These are phyloP conservation scores for Verticillium longisporum DNA, from an alignment of 2,329 filamentous ascomycete genomes.

Conservation along the genomic window DNA sequence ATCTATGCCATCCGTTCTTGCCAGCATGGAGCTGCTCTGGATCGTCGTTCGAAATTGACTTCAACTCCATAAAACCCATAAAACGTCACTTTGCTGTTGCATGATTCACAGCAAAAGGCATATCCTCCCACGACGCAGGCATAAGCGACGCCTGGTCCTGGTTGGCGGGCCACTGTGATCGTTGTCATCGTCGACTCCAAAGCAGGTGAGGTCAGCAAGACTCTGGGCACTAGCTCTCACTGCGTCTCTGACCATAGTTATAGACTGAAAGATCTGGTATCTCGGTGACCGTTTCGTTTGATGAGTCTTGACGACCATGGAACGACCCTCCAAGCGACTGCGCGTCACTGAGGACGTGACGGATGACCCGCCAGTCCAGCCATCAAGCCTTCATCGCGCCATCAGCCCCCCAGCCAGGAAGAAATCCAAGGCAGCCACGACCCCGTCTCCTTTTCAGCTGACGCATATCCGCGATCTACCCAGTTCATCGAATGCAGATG, in stretches of 20 bases:
- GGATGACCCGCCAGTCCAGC: background rate
- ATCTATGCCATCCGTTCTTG: too few relatives aligned
- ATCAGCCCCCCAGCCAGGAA: slow-evolving; percentile 39
- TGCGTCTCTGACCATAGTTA: background rate
- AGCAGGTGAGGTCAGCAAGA: background rate
- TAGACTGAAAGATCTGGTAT: background rate
- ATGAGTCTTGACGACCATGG: slow-evolving; percentile 17
- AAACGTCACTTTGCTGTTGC: too few relatives aligned
- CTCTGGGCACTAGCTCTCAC: background rate
- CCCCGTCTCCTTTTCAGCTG: slow-evolving; percentile 63
- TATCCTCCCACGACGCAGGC: too few relatives aligned
- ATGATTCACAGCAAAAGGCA: too few relatives aligned
- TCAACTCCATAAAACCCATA: too few relatives aligned
- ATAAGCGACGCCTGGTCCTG: too few relatives aligned
- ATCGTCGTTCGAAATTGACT: too few relatives aligned
- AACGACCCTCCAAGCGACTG: slow-evolving; percentile 22
- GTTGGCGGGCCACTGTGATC: too few relatives aligned
- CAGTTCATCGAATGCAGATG: slow-evolving; percentile 52
- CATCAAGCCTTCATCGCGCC: slow-evolving; percentile 24
- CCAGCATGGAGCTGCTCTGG: too few relatives aligned
- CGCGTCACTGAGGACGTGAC: slow-evolving; percentile 6
- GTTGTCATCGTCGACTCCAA: too few relatives aligned
- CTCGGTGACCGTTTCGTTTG: background rate
- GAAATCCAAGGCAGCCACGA: slow-evolving; percentile 20
- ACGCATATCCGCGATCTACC: slow-evolving; percentile 62